A percentile compares a stretch with the other conserved stretches of the same genome.
Evolutionary conservation across 2,329 filamentous ascomycete species (phyloP).

Genomic region (Claviceps humidiphila): DNA sequence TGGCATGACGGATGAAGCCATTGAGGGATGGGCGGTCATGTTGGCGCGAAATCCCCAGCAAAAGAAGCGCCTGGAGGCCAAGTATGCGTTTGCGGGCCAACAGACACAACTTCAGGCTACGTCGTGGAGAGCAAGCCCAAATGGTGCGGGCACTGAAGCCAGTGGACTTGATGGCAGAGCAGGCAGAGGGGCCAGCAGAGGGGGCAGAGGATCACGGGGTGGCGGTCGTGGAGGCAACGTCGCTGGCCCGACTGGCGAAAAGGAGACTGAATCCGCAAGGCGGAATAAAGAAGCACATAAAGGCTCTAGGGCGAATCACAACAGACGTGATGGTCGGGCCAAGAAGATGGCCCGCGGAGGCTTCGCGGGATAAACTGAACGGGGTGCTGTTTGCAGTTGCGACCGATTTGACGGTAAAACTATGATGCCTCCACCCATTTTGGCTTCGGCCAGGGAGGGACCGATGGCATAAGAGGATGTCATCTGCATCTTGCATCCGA

Average conservation of each 20-base stretch:
- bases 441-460: too few species aligned
- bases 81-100: slow-evolving; percentile 51
- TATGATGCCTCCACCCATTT: too few species aligned
- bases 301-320: slow-evolving; percentile 72
- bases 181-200: slow-evolving; percentile 18
- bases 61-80: slow-evolving; percentile 55
- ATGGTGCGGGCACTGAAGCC: slow-evolving; percentile 43
- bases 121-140: slow-evolving; percentile 45
- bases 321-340: slow-evolving; percentile 57
- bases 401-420: background rate
- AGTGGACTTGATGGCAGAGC: slow-evolving; percentile 35
- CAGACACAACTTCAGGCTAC: slow-evolving; percentile 55
- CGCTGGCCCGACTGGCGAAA: slow-evolving; percentile 52
- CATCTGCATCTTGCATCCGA: too few species aligned
- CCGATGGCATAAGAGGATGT: too few species aligned
- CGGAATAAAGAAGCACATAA: slow-evolving; percentile 74
- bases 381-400: slow-evolving; percentile 4
- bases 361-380: slow-evolving; percentile 18
- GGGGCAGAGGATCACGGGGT: slow-evolving; percentile 24
- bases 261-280: slow-evolving; percentile 57
- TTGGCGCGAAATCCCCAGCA: slow-evolving; percentile 57
- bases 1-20: slow-evolving; percentile 81
- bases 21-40: slow-evolving; percentile 93
- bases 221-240: slow-evolving; percentile 42
- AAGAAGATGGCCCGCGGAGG: slow-evolving; percentile 49